Evolutionary conservation across 164 flowering plant genomes (phyloP).

Genomic region (Platanus orientalis): DNA sequence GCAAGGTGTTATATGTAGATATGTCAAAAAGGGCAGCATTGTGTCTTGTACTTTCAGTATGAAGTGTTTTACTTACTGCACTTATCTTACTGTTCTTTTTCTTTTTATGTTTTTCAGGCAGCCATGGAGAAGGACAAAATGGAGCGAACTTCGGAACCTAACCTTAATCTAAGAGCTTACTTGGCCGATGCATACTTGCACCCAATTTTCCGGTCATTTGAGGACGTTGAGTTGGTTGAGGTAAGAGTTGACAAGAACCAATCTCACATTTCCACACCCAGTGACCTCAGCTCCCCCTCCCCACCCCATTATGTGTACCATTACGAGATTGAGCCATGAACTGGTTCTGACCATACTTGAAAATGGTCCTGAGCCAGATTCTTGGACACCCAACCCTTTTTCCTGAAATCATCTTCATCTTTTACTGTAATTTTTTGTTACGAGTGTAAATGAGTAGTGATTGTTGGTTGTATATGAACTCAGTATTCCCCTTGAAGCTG

Average conservation of each 20-base stretch:
- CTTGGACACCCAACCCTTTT: too few species aligned
- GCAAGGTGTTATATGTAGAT: too few species aligned
- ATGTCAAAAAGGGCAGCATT: too few species aligned
- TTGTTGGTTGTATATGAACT: too few species aligned
- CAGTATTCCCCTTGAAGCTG: too few species aligned
- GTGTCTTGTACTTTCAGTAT: too few species aligned
- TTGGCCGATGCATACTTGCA: constrained; percentile 91
- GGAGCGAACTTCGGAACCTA: constrained; percentile 57
- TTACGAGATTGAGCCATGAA: constrained; percentile 13
- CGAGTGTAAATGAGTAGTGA: too few species aligned
- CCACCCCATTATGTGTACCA: constrained; percentile 47
- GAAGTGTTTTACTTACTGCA: neutral
- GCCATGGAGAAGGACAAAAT: constrained; percentile 78
- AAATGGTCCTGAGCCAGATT: too few species aligned
- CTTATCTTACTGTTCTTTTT: neutral
- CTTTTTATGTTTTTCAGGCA: constrained; percentile 50
- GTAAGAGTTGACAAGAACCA: constrained; percentile 61
- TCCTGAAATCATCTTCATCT: too few species aligned
- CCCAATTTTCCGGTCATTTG: constrained; percentile 75
- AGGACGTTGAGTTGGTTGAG: constrained; percentile 55
- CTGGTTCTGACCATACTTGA: too few species aligned
- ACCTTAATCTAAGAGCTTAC: constrained; percentile 56
- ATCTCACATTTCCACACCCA: constrained; percentile 26
- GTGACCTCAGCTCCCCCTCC: constrained; percentile 50
- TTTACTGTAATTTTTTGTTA: too few species aligned